phyloP scores from a whole-genome alignment of 164 flowering plant species.

The Vitis rupestris region DNA sequence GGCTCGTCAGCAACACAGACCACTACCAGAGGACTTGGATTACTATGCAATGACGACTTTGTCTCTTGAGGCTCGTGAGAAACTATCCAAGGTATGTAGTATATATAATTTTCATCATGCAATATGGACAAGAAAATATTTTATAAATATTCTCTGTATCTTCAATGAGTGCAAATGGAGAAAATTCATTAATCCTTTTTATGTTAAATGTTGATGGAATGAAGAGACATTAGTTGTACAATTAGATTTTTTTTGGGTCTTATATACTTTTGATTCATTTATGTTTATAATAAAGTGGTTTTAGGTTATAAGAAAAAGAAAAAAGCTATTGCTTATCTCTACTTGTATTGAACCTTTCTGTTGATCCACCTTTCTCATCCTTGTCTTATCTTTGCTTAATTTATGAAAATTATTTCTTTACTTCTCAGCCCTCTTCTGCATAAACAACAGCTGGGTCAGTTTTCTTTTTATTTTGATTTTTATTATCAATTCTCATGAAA shows the following conservation, averaged over 20 bases:
- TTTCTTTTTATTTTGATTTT: too few relatives aligned
- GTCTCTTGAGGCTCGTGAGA: slow-evolving; percentile 87
- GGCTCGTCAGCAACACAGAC: slow-evolving; percentile 76
- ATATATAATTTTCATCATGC: not conserved
- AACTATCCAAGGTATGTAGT: slow-evolving; percentile 74
- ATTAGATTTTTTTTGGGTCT: not conserved
- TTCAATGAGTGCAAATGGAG: too few relatives aligned
- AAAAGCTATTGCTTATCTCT: too few relatives aligned
- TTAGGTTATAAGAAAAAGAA: too few relatives aligned
- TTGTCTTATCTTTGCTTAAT: not conserved
- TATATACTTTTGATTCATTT: not conserved
- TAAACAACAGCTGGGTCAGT: too few relatives aligned
- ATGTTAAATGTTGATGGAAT: not conserved
- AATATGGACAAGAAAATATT: not conserved
- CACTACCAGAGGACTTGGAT: slow-evolving; percentile 82
- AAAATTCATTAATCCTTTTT: not conserved
- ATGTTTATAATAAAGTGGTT: too few relatives aligned
- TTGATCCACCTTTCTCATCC: not conserved
- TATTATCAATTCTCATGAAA: too few relatives aligned
- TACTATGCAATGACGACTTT: slow-evolving; percentile 79
- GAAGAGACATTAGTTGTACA: slow-evolving; percentile 4
- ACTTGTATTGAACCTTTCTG: too few relatives aligned
- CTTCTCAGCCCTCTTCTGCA: too few relatives aligned
- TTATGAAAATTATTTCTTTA: not conserved
- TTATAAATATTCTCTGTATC: not conserved